Conservation (phyloP, 192 early-diverging fungal genomes). For the Mortierella claussenii region DNA sequence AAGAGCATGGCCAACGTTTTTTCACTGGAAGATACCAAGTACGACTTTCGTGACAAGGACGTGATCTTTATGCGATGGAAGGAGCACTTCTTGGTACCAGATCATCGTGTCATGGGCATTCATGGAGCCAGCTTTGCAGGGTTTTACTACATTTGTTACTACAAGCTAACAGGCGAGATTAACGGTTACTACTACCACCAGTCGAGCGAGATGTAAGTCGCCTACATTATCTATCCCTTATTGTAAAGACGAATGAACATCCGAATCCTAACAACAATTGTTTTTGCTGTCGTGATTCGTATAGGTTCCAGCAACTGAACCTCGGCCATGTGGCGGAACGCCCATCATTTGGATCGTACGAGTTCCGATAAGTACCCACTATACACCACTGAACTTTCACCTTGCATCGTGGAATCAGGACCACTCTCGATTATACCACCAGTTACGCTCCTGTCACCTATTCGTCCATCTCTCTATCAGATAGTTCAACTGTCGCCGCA, state of each 20-base stretch:
- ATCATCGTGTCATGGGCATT: slow-evolving; percentile 78
- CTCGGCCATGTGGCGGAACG: slow-evolving; percentile 50
- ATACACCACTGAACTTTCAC: not conserved
- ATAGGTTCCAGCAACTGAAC: slow-evolving; percentile 59
- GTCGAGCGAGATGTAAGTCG: slow-evolving; percentile 59
- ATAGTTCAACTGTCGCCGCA: too few species aligned
- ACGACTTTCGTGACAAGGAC: slow-evolving; percentile 60
- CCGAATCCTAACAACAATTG: not conserved
- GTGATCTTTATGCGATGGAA: slow-evolving; percentile 93
- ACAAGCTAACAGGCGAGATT: slow-evolving; percentile 67
- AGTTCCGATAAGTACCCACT: slow-evolving; percentile 63
- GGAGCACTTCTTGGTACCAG: slow-evolving; percentile 89
- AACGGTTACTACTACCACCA: slow-evolving; percentile 74
- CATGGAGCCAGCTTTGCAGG: slow-evolving; percentile 88
- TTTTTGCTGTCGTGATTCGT: not conserved
- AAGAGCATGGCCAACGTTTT: slow-evolving; percentile 52
- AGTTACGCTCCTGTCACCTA: too few species aligned
- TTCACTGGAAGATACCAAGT: slow-evolving; percentile 50
- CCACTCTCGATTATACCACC: not conserved
- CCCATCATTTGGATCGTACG: slow-evolving; percentile 57
- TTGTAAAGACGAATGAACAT: not conserved
- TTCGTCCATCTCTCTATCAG: too few species aligned
- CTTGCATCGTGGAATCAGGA: not conserved
- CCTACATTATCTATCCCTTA: not conserved
- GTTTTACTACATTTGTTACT: slow-evolving; percentile 86